phyloP scores from a whole-genome alignment of 352 stramenopile genomes.

The Pythium rhizo-oryzae region DNA sequence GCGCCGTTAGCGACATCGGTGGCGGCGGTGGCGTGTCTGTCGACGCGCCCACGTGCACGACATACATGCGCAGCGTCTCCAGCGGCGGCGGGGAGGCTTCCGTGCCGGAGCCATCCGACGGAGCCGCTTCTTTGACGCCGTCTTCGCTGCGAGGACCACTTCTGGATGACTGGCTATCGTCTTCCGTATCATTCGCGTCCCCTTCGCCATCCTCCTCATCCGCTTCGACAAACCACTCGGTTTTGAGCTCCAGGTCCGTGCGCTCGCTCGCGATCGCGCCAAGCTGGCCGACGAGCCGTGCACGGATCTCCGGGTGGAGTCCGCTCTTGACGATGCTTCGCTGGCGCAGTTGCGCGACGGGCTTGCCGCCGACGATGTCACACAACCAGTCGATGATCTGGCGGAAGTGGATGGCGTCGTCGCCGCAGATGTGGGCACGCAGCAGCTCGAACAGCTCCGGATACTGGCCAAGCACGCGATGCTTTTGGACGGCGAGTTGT shows the following conservation, averaged over 20 bases:
- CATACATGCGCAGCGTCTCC: conserved; percentile 73
- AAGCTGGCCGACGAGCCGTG: conserved; percentile 61
- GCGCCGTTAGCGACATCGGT: conserved; percentile 12
- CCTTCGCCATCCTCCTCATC: conserved; percentile 30
- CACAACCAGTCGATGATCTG: conserved; percentile 71
- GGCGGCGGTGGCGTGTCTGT: not conserved
- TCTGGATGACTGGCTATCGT: conserved; percentile 17
- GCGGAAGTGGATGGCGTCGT: conserved; percentile 70
- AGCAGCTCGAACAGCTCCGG: conserved; percentile 75
- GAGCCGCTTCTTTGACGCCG: conserved; percentile 19
- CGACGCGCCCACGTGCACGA: conserved; percentile 27
- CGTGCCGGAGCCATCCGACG: not conserved
- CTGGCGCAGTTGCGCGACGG: conserved; percentile 54
- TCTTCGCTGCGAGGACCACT: conserved; percentile 15
- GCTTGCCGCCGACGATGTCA: conserved; percentile 61
- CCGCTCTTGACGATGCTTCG: conserved; percentile 76
- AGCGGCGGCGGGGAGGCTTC: conserved; percentile 24
- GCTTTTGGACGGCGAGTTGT: conserved; percentile 51
- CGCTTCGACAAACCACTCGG: conserved; percentile 64
- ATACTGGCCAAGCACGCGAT: conserved; percentile 54
- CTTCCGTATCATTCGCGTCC: conserved; percentile 33
- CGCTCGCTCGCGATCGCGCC: conserved; percentile 64
- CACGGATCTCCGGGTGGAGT: conserved; percentile 72
- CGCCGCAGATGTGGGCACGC: conserved; percentile 64
- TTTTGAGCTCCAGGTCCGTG: conserved; percentile 63